Evolutionary conservation across 441 rosid genomes (phyloP), one percentile per base, ranked within the genome.

Genomic region (Macaranga tanarius): DNA sequence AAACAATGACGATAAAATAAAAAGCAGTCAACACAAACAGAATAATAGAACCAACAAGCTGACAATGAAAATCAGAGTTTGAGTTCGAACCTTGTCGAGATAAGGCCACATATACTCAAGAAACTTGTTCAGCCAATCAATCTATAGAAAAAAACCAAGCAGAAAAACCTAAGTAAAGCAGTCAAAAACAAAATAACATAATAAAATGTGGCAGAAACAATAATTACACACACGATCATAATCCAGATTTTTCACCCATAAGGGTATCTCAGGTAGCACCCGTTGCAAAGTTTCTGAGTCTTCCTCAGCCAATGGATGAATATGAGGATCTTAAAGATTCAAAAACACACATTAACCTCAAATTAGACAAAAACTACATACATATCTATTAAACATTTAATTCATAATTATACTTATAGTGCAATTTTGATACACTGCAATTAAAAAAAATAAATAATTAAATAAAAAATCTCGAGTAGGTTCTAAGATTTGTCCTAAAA

Each of bases 211-310:
- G 26, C 38, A 57, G 10, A 44, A n/a, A 48, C 7, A 52, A 5
- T 26, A 77, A 52, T 71, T 2, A 81, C 91, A 62, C 83, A 95
- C 99, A 26, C 97, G 97, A 75, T 95, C 99, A 66, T 80, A 86
- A 70, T 93, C 97, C 0, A 98, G 99, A 74, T 86, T 91, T 75
- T 95, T 95, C 61, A 95, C 97, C 98, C 98, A 95, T 3, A 80
- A 84, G 0, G 99, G 99, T 77, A 95, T 91, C 83, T 95, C 97
- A 0, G 98, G 98, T 70, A 95, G 87, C 96, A 95, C 86, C 63
- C 86, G 88, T 70, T 79, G 95, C 87, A 95, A 77, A 65, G 89
- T 79, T 34, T 87, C 89, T 2, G 93, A 73, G 61, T 92, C 98
- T 85, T 85, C 92, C 72, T 91, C 92, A 58, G 82, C 83, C 79